Evolutionary conservation across 2,329 filamentous ascomycete genomes (phyloP).

Genomic region (Phyllosticta paracitricarpa): DNA sequence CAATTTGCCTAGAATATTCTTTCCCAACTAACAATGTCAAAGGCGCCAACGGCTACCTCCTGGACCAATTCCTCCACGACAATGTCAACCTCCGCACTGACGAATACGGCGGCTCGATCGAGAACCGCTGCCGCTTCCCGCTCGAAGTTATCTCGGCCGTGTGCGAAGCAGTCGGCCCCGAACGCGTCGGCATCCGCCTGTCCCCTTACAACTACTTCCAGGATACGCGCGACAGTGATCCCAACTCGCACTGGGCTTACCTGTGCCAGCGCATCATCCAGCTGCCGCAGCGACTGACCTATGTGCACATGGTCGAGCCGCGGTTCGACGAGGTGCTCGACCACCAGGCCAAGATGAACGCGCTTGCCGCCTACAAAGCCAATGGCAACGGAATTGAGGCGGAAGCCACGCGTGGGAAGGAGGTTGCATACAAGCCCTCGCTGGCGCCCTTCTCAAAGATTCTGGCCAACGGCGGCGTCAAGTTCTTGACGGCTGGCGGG

Average conservation of each 20-base stretch:
- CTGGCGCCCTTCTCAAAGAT: conserved; percentile 21
- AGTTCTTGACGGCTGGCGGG: conserved; percentile 30
- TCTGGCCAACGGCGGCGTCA: conserved; percentile 18
- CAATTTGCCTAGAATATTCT: neutral
- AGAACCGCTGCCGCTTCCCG: conserved; percentile 23
- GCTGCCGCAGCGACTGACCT: conserved; percentile 21
- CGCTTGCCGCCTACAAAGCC: conserved; percentile 27
- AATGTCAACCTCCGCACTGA: conserved; percentile 21
- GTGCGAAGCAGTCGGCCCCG: conserved; percentile 15
- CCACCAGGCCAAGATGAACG: conserved; percentile 28
- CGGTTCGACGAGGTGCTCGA: conserved; percentile 28
- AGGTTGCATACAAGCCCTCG: conserved; percentile 16
- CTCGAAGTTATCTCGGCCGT: conserved; percentile 24
- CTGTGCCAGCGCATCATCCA: conserved; percentile 33
- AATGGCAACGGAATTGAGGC: conserved; percentile 17
- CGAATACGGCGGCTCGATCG: conserved; percentile 22
- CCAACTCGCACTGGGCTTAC: conserved; percentile 36
- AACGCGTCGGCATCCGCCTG: conserved; percentile 15
- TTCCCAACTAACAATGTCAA: neutral
- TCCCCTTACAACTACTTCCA: conserved; percentile 29
- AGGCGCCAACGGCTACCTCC: conserved; percentile 47
- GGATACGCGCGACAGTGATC: conserved; percentile 34
- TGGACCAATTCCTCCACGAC: conserved; percentile 55
- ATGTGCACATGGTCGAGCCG: conserved; percentile 30
- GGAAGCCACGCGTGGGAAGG: conserved; percentile 15